Evolutionary conservation across 2,329 filamentous ascomycete genomes (phyloP).

Genomic region (Fusarium euwallaceae): DNA sequence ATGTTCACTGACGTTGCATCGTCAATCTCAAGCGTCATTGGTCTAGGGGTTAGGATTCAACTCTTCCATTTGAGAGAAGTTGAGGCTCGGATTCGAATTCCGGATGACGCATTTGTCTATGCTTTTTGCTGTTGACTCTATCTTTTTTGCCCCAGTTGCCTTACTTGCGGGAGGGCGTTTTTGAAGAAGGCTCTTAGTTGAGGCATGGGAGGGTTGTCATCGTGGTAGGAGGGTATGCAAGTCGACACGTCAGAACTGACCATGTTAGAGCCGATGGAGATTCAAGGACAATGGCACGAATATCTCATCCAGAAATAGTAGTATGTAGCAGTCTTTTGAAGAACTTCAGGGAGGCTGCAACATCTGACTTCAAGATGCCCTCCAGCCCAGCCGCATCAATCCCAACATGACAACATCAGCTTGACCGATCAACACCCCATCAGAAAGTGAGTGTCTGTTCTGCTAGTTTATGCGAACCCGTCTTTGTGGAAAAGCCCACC

Average conservation of each 20-base stretch:
- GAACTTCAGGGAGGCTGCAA: background rate
- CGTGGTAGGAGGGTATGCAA: background rate
- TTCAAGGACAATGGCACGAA: background rate
- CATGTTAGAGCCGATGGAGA: background rate
- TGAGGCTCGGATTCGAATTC: slow-evolving; percentile 5
- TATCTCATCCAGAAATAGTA: background rate
- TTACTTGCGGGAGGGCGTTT: background rate
- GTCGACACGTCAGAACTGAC: background rate
- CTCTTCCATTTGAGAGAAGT: slow-evolving; percentile 3
- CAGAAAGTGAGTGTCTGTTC: background rate
- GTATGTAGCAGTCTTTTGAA: background rate
- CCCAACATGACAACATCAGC: background rate
- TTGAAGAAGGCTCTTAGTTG: background rate
- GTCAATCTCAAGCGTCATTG: background rate
- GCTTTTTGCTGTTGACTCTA: background rate
- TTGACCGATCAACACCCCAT: background rate
- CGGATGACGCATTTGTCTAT: background rate
- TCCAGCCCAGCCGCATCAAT: background rate
- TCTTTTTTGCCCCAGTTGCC: background rate
- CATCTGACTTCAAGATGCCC: background rate
- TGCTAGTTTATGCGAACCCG: background rate
- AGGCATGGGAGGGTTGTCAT: background rate
- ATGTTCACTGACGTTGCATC: background rate
- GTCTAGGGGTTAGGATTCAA: slow-evolving; percentile 5
- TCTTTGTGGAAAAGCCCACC: background rate